Conservation (phyloP, 306 rosid genomes). For the Dryas octopetala region DNA sequence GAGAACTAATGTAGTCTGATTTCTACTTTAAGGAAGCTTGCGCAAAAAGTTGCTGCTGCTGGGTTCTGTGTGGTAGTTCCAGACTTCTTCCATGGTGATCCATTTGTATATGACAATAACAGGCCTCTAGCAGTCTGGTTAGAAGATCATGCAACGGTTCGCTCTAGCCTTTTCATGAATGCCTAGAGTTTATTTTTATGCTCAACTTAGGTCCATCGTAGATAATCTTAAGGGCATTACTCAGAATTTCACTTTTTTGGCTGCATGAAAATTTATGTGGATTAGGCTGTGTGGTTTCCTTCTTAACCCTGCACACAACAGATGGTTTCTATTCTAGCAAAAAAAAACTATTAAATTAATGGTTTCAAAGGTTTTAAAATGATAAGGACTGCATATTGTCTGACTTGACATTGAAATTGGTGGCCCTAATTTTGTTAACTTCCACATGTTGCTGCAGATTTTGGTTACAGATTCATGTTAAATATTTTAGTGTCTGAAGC, state of each 20-base stretch:
- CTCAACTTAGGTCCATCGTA: neutral
- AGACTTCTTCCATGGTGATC: constrained; percentile 65
- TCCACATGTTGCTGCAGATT: neutral
- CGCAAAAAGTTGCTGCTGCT: constrained; percentile 65
- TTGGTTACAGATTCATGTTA: neutral
- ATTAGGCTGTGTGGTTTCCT: no score
- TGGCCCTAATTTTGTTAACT: no score
- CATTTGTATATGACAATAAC: constrained; percentile 31
- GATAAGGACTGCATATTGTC: no score
- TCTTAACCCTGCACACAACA: no score
- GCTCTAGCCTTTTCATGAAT: constrained; percentile 20
- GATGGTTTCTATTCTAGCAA: no score
- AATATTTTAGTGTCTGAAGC: neutral
- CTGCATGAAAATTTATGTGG: neutral
- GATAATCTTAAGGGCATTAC: neutral
- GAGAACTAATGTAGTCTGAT: neutral
- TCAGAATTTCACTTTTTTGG: neutral
- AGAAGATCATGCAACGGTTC: constrained; percentile 61
- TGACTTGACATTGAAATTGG: no score
- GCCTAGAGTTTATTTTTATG: neutral
- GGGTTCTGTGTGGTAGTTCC: constrained; percentile 70
- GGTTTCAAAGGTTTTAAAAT: no score
- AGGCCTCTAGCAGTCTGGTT: constrained; percentile 49
- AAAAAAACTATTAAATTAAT: no score
- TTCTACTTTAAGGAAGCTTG: constrained; percentile 56